Conservation (phyloP, 2,329 filamentous ascomycete genomes). For the Ramularia endophylla region DNA sequence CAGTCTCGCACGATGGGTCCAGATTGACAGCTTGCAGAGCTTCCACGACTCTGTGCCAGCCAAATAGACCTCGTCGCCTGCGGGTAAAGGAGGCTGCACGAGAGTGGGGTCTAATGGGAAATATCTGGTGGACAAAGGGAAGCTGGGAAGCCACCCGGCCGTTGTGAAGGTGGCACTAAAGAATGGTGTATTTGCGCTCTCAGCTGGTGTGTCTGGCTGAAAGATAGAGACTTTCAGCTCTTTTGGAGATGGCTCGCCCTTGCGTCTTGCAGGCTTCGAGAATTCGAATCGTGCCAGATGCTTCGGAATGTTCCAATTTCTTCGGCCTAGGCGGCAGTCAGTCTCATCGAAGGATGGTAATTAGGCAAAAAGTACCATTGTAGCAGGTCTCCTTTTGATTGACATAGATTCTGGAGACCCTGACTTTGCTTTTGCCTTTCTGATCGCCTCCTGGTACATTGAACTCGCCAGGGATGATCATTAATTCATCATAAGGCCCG, state of each 20-base stretch:
- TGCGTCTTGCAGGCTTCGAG: background rate
- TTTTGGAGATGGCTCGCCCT: background rate
- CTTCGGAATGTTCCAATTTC: conserved; percentile 7
- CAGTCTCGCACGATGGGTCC: background rate
- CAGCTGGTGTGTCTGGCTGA: background rate
- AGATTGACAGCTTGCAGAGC: background rate
- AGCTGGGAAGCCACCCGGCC: conserved; percentile 1
- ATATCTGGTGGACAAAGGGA: conserved; percentile 4
- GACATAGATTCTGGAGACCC: conserved; percentile 5
- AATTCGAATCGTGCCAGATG: conserved; percentile 5
- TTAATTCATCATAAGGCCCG: conserved; percentile 5
- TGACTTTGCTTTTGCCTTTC: conserved; percentile 4
- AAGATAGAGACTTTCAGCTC: conserved; percentile 4
- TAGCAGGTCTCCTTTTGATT: conserved; percentile 1
- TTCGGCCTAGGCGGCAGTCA: background rate
- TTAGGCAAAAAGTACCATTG: conserved; percentile 1
- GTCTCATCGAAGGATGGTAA: background rate
- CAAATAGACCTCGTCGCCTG: background rate
- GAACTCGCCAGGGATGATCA: conserved; percentile 3
- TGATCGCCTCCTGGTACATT: conserved; percentile 1
- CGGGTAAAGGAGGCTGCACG: conserved; percentile 4
- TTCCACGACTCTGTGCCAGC: conserved; percentile 5
- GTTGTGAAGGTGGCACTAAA: conserved; percentile 4
- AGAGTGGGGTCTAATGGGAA: conserved; percentile 1
- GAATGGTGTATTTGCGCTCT: background rate